phyloP scores from a whole-genome alignment of 1,139 yeast genomes.

The Pichia cactophila region DNA sequence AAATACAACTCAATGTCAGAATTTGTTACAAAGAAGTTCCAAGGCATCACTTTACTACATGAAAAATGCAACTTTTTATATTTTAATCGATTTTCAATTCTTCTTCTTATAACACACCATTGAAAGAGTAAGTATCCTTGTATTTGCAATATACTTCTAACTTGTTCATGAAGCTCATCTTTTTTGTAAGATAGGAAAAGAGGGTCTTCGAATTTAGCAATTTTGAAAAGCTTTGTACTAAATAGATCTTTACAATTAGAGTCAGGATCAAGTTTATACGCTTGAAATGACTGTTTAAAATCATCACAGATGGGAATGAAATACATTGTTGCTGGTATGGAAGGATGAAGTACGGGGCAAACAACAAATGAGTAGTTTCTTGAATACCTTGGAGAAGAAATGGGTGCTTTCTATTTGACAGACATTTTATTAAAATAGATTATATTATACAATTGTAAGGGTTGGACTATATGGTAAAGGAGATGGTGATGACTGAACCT shows the following conservation, averaged over 20 bases:
- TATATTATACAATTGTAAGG: not conserved
- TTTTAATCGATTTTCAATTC: constrained; percentile 1
- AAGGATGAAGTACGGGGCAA: not conserved
- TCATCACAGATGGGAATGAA: constrained; percentile 6
- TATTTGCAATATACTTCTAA: not conserved
- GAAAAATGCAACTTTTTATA: constrained; percentile 2
- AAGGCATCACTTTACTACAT: constrained; percentile 3
- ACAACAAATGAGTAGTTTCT: not conserved
- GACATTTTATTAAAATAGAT: too few species aligned
- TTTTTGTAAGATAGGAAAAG: not conserved
- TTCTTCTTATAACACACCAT: constrained; percentile 2
- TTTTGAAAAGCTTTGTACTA: not conserved
- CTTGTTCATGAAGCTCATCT: not conserved
- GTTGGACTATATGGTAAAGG: too few species aligned
- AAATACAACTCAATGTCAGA: constrained; percentile 1
- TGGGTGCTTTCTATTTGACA: too few species aligned
- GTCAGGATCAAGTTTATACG: not conserved
- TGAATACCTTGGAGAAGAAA: too few species aligned
- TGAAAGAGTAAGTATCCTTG: constrained; percentile 1
- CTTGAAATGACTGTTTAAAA: not conserved
- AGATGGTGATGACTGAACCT: not conserved
- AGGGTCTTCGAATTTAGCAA: not conserved
- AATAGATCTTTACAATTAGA: not conserved
- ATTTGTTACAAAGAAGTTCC: constrained; percentile 4
- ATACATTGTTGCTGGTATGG: not conserved